Evolutionary conservation across 1,139 yeast species (phyloP).

Genomic region (Suhomyces yuchorum): DNA sequence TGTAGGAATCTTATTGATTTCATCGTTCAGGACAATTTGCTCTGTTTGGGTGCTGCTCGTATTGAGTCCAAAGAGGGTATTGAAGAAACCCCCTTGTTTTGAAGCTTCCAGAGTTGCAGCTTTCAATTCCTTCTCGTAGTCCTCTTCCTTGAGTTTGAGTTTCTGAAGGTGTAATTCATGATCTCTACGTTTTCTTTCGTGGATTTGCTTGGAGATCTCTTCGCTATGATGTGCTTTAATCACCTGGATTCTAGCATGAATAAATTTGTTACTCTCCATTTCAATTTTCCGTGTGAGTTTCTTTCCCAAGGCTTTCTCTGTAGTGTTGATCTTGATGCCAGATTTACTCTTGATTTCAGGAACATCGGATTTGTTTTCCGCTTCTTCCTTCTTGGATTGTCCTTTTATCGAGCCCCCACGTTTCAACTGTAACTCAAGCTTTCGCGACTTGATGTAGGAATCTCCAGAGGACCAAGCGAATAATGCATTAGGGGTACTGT

Average conservation of each 20-base stretch:
- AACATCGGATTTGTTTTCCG: not conserved
- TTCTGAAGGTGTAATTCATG: constrained; percentile 43
- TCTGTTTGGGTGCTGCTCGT: not conserved
- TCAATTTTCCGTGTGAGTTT: constrained; percentile 37
- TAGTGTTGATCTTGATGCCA: constrained; percentile 19
- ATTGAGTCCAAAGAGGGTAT: constrained; percentile 30
- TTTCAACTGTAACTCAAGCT: constrained; percentile 27
- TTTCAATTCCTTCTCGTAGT: constrained; percentile 37
- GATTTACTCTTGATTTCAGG: constrained; percentile 7
- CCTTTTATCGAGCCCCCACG: constrained; percentile 9
- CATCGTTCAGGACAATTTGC: not conserved
- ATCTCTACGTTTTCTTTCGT: constrained; percentile 44
- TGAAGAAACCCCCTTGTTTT: constrained; percentile 31
- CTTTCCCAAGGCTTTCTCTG: constrained; percentile 22
- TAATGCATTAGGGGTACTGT: constrained; percentile 34
- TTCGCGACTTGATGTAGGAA: constrained; percentile 38
- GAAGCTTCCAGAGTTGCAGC: constrained; percentile 28
- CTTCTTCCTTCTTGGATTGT: constrained; percentile 7
- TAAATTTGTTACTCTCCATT: constrained; percentile 40
- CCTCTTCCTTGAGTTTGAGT: constrained; percentile 43
- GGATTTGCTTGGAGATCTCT: constrained; percentile 41
- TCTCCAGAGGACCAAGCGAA: constrained; percentile 52
- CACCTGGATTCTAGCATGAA: constrained; percentile 41
- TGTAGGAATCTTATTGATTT: not conserved
- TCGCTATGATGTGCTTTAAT: constrained; percentile 45